Evolutionary conservation across 169 alveolate genomes (phyloP), one percentile per base, ranked within the genome.

Genomic region (Plasmodium inui): DNA sequence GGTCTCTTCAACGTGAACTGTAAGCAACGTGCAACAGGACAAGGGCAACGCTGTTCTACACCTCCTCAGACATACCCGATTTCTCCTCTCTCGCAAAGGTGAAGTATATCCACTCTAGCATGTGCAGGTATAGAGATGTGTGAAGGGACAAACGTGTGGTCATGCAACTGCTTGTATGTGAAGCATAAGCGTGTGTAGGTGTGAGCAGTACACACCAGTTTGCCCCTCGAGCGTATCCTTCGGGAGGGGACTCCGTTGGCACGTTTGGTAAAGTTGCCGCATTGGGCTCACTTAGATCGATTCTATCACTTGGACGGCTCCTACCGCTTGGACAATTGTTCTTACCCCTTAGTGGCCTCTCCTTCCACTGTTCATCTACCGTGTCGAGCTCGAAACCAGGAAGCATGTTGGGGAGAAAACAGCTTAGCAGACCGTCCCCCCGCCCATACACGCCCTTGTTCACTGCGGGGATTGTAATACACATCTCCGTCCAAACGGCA

Each of bases 11-110:
- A 26, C 14, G 37, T 67, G 17, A 67, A 67, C 37, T 67, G 17
- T 17, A 26, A 0, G 14, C 37, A 19, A n/a, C 37, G 12, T 28
- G 76, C 37, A 67, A 10, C 14, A 7, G 26, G 74, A 26, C 74
- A 61, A 22, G 74, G 14, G 74, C 32, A 61, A 61, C 32, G 28
- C 32, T 22, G 32, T 61, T 61, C 74, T 61, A 26, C 74, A 61
- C 3, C 28, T 34, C 74, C 74, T n/a, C 28, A 50, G n/a, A 22
- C n/a, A 22, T 50, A 34, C 1, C 19, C 28, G 57, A 44, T 84
- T 84, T 84, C 73, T 83, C 73, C 44, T 84, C 50, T 84, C 50
- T 84, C 39, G 39, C 41, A 57, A 50, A 82, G 55, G 67, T 50
- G 28, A 30, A 82, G 57, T 10, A 46, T 46, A 46, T 46, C n/a